Evolutionary conservation across 257 asterid genomes (phyloP).

Genomic region (Handroanthus guayacan): DNA sequence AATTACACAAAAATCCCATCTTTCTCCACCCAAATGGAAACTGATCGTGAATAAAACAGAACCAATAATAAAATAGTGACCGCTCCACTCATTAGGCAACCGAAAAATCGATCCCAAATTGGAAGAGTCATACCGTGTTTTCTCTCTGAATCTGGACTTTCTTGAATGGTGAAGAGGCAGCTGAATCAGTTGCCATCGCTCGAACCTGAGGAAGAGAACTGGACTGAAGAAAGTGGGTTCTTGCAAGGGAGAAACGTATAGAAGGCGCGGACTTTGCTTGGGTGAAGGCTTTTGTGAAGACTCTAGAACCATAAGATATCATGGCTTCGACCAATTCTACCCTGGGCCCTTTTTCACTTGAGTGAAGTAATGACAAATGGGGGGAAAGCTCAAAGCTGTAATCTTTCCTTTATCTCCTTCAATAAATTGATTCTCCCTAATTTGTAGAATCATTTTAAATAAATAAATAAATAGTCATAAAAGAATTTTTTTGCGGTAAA

Average conservation of each 20-base stretch:
- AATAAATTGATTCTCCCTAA: too few species aligned
- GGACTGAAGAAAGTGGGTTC: slow-evolving; percentile 33
- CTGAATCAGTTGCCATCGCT: slow-evolving; percentile 76
- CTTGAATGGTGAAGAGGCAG: slow-evolving; percentile 71
- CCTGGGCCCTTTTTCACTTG: not conserved
- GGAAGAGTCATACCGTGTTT: slow-evolving; percentile 53
- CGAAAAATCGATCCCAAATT: not conserved
- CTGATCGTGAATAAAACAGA: not conserved
- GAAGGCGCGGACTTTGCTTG: slow-evolving; percentile 26
- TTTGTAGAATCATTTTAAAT: too few species aligned
- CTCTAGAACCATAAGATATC: slow-evolving; percentile 44
- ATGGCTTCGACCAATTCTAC: slow-evolving; percentile 6
- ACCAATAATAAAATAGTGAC: not conserved
- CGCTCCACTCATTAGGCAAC: not conserved
- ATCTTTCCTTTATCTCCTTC: not conserved
- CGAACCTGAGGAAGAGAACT: slow-evolving; percentile 50
- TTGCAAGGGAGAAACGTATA: slow-evolving; percentile 31
- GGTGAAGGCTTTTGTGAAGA: slow-evolving; percentile 40
- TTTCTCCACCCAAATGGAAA: slow-evolving; percentile 12
- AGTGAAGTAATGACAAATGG: not conserved
- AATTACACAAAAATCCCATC: not conserved
- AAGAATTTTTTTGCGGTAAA: too few species aligned
- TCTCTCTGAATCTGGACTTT: slow-evolving; percentile 87
- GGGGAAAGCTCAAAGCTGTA: not conserved
- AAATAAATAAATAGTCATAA: too few species aligned